Percentiles rank a stretch among this genome's conserved stretches.
phyloP scores from a whole-genome alignment of 2,329 filamentous ascomycete species.

The Zelopaecilomyces penicillatus region DNA sequence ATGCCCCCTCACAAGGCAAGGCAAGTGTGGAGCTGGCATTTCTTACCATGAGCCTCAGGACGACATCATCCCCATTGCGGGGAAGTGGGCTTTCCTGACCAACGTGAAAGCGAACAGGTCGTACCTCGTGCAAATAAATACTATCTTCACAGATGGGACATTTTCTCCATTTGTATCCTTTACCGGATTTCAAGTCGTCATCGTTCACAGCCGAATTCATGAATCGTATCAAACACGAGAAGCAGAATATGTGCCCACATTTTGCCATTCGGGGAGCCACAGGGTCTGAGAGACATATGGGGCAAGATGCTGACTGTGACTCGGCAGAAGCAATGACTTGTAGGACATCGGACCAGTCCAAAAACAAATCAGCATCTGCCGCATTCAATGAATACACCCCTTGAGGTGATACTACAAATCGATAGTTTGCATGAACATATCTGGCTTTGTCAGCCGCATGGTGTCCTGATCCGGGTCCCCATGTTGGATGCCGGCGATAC shows the following conservation, averaged over 20 bases:
- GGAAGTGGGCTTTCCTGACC: constrained; percentile 79
- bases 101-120: constrained; percentile 82
- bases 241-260: constrained; percentile 94
- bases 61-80: constrained; percentile 77
- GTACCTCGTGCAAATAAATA: constrained; percentile 83
- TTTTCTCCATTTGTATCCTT: constrained; percentile 77
- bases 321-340: constrained; percentile 86
- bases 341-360: constrained; percentile 85
- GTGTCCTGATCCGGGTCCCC: constrained; percentile 81
- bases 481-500: constrained; percentile 64
- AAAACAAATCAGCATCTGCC: constrained; percentile 74
- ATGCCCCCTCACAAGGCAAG: constrained; percentile 70
- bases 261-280: constrained; percentile 94
- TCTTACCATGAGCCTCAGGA: constrained; percentile 77
- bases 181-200: constrained; percentile 59
- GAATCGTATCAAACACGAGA: constrained; percentile 87
- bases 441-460: constrained; percentile 86
- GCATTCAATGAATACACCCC: constrained; percentile 74
- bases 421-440: constrained; percentile 91
- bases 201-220: constrained; percentile 77
- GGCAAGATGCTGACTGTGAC: constrained; percentile 82
- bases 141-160: constrained; percentile 93
- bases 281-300: constrained; percentile 88
- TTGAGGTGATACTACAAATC: constrained; percentile 83
- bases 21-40: constrained; percentile 76